Base-by-base conservation (phyloP, 345 rosid genomes). In the Eucalyptus coolabah region DNA sequence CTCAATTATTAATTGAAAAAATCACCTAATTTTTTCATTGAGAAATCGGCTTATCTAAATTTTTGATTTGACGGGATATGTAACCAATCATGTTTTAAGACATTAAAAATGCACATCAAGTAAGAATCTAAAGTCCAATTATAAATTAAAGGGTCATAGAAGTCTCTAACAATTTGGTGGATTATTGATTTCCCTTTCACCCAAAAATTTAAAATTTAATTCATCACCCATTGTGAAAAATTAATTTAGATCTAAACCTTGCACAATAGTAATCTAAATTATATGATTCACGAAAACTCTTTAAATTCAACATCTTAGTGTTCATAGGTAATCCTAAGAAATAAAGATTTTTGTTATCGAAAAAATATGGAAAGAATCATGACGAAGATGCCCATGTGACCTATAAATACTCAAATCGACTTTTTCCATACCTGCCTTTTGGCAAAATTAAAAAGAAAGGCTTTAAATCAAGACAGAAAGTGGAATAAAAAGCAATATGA, bases 321-420 rank as follows among this genome's bases (percentile, higher is more conserved):
- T 28, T 12, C 13, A 13, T 1, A 2, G 34, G 34, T 0, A 7
- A 2, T 7, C 0, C 1, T 2, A 56, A 2, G 0, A 56, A 1
- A 56, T 56, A 24, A 56, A 2, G 6, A 4, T 24, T 56, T 24
- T 24, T 24, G 1, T 56, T 56, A 10, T 10, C 4, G 0, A 23
- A 56, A 56, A 24, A 56, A 23, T 4, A 54, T 23, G 24, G 1
- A 56, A 56, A 23, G 5, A 9, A 10, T 10, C 32, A 60, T 12
- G 16, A 26, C 16, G 32, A 28, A n/a, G n/a, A n/a, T n/a, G n/a
- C n/a, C n/a, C n/a, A n/a, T n/a, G n/a, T n/a, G n/a, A n/a, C n/a
- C n/a, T n/a, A n/a, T n/a, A n/a, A n/a, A n/a, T n/a, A n/a, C n/a
- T n/a, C n/a, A n/a, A n/a, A n/a, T n/a, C n/a, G n/a, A n/a, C n/a